phyloP scores from a whole-genome alignment of 192 early-diverging fungal genomes.

The Haplosporangium gracile region DNA sequence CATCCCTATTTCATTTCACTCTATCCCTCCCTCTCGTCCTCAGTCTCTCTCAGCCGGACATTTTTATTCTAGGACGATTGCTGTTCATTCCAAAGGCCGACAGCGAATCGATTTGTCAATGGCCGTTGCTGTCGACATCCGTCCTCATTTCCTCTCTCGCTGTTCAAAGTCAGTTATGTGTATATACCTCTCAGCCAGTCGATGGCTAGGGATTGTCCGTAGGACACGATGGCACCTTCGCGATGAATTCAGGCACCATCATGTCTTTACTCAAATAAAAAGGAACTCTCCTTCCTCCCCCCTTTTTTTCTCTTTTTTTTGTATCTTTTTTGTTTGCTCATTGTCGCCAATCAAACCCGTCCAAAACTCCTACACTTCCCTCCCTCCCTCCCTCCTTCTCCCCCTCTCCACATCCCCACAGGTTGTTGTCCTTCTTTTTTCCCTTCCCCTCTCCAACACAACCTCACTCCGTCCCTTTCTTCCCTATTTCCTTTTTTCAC shows the following conservation, averaged over 20 bases:
- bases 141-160: background rate
- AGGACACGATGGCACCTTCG: constrained; percentile 15
- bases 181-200: background rate
- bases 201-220: constrained; percentile 2
- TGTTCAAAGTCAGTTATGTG: constrained; percentile 8
- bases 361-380: constrained; percentile 2
- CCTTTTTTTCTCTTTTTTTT: background rate
- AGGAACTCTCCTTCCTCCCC: background rate
- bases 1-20: background rate
- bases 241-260: constrained; percentile 12
- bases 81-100: constrained; percentile 3
- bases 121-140: background rate
- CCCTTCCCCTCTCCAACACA: background rate
- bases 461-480: background rate
- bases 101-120: background rate
- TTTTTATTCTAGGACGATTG: background rate
- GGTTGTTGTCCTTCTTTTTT: background rate
- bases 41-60: background rate
- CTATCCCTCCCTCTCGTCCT: background rate
- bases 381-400: background rate
- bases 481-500: background rate
- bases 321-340: background rate
- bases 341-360: constrained; percentile 22
- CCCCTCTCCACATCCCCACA: background rate
- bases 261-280: background rate